Evolutionary conservation across 2,329 filamentous ascomycete genomes (phyloP), one percentile per base, ranked within the genome.

Genomic region (Penicillium sp.): DNA sequence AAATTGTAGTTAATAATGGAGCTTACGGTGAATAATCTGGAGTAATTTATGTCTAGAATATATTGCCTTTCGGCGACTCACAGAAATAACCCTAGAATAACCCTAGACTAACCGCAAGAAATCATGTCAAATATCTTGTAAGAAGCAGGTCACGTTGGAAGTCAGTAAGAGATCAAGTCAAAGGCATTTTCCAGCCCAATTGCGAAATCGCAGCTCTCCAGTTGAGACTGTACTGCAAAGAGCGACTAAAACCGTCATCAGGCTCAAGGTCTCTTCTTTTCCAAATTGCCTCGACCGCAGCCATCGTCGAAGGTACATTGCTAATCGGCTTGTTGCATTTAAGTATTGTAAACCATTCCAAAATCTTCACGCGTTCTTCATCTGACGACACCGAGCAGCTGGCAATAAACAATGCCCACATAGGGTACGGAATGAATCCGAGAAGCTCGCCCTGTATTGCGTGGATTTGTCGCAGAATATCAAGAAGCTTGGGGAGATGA

Each of bases 341-440:
- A 16, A 26, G 23, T 12, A 49, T 20, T 6, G 47, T 38, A 8
- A 49, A 49, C 30, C 24, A 47, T 4, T 48, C 46, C 6, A 48
- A 18, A 48, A 48, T 33, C 24, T 26, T 48, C 46, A 30, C 24
- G 8, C 46, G 23, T 5, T 30, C 46, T 26, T 48, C 46, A 3
- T 48, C 46, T 18, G 24, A 14, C 8, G 28, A 26, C 5, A 48
- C 46, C 1, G 35, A 40, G 20, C 46, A 48, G 30, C 46, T 48
- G 16, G 46, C 46, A 48, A 48, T 48, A 20, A 48, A 48, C 16
- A 48, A 18, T 18, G 46, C 46, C 46, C 46, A 48, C 46, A 48
- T 48, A 11, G 46, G 46, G 20, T 48, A 48, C 3, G 46, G 46
- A 30, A 48, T 28, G 20, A 48, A 26, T 9, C 14, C 24, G 8